Percentiles rank a stretch among this genome's conserved stretches.
These are phyloP conservation scores for Hyphopichia buzzinii DNA, from an alignment of 1,139 yeast genomes.

Conservation along the genomic window DNA sequence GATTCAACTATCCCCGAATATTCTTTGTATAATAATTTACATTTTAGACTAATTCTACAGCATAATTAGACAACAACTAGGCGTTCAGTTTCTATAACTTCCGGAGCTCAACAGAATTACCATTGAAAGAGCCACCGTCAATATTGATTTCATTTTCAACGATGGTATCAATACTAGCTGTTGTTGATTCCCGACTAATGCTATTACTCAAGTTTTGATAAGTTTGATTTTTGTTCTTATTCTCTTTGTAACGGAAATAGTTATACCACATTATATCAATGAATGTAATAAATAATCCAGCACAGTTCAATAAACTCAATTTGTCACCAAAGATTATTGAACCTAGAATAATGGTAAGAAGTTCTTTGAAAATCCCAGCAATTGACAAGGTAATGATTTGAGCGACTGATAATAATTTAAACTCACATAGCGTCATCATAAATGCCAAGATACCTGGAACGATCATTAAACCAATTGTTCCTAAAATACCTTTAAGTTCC, in stretches of 20 bases:
- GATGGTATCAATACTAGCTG: conserved; percentile 1
- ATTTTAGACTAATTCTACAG: no score
- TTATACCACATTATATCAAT: conserved; percentile 82
- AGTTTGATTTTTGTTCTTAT: conserved; percentile 6
- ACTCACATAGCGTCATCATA: conserved; percentile 87
- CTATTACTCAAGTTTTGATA: neutral
- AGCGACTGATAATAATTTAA: conserved; percentile 75
- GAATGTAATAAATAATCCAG: conserved; percentile 79
- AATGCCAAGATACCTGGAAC: conserved; percentile 88
- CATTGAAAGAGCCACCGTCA: neutral
- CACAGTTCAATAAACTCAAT: conserved; percentile 60
- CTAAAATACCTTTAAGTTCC: conserved; percentile 51
- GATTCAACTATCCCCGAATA: no score
- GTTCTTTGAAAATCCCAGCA: conserved; percentile 91
- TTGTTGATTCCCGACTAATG: neutral
- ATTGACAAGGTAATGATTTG: conserved; percentile 83
- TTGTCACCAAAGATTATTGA: conserved; percentile 72
- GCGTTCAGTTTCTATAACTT: conserved; percentile 2
- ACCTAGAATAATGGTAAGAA: conserved; percentile 74
- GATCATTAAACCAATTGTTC: conserved; percentile 58
- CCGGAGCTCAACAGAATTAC: conserved; percentile 1
- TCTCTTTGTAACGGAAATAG: conserved; percentile 47
- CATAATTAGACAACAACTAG: no score
- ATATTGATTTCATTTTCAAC: neutral
- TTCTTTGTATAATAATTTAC: no score